These are phyloP conservation scores for Penicillium aurantiogriseum DNA, from an alignment of 2,329 filamentous ascomycete genomes.

Conservation along the genomic window DNA sequence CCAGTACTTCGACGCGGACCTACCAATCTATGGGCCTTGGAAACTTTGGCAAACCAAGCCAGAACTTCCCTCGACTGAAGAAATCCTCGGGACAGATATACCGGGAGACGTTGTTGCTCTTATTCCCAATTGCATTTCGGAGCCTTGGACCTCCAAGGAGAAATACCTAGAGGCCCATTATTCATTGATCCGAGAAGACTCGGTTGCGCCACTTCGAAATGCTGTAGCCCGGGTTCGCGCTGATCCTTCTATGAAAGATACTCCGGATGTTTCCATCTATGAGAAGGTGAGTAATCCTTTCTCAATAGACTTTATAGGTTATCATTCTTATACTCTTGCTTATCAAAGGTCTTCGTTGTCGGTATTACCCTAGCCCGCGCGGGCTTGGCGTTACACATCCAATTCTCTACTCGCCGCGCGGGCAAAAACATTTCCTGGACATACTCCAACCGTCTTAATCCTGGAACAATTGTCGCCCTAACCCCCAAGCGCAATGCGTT, in stretches of 20 bases:
- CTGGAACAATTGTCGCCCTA: slow-evolving; percentile 56
- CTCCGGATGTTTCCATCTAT: slow-evolving; percentile 62
- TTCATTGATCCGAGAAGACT: slow-evolving; percentile 71
- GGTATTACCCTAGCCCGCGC: not conserved
- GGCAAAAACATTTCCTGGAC: slow-evolving; percentile 68
- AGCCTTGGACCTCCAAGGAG: slow-evolving; percentile 59
- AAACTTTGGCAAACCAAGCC: slow-evolving; percentile 24
- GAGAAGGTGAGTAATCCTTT: slow-evolving; percentile 54
- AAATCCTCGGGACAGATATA: slow-evolving; percentile 35
- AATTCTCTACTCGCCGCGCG: slow-evolving; percentile 46
- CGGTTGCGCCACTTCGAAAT: slow-evolving; percentile 65
- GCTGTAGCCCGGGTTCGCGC: slow-evolving; percentile 59
- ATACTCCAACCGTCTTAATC: slow-evolving; percentile 57
- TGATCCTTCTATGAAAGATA: slow-evolving; percentile 58
- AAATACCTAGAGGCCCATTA: slow-evolving; percentile 74
- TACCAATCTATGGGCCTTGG: slow-evolving; percentile 3
- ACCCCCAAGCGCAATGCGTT: slow-evolving; percentile 61
- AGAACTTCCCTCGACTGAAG: slow-evolving; percentile 42
- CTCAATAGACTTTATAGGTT: not conserved
- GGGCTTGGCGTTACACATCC: not conserved
- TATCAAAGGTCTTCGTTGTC: not conserved
- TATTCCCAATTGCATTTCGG: slow-evolving; percentile 53
- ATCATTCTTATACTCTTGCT: not conserved
- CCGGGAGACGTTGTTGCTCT: slow-evolving; percentile 28
- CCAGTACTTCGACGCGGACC: not conserved